Percentiles rank a stretch among this genome's conserved stretches.
Evolutionary conservation across 352 stramenopile genomes (phyloP).

Genomic region (Globisporangium mamillatum): DNA sequence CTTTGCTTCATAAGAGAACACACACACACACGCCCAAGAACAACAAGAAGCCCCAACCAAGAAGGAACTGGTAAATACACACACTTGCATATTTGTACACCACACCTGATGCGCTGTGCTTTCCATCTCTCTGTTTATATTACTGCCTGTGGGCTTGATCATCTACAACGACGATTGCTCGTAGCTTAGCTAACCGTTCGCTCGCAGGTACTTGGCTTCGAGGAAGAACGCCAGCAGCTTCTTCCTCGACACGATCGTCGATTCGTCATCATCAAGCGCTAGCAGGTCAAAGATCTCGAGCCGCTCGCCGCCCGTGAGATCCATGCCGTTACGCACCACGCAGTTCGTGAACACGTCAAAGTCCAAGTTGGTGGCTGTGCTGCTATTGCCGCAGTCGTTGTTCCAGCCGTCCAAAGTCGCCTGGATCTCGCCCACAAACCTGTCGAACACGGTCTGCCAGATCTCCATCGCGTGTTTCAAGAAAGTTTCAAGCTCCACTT

Average conservation of each 20-base stretch:
- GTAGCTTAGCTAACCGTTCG: background rate
- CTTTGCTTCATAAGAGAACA: background rate
- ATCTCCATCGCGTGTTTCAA: slow-evolving; percentile 34
- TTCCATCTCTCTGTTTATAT: too few relatives aligned
- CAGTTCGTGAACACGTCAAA: slow-evolving; percentile 38
- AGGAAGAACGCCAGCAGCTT: slow-evolving; percentile 27
- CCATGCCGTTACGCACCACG: slow-evolving; percentile 31
- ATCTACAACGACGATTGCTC: too few relatives aligned
- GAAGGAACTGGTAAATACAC: background rate
- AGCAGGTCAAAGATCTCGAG: slow-evolving; percentile 60
- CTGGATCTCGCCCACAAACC: slow-evolving; percentile 23
- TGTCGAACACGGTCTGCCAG: slow-evolving; percentile 44
- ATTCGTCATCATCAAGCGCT: slow-evolving; percentile 33
- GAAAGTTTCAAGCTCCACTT: slow-evolving; percentile 43
- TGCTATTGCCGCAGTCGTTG: background rate
- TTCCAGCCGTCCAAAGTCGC: slow-evolving; percentile 19
- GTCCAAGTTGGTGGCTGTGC: slow-evolving; percentile 22
- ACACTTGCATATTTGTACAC: slow-evolving; percentile 1
- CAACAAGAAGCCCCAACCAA: background rate
- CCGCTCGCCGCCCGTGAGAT: slow-evolving; percentile 52
- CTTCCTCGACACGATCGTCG: slow-evolving; percentile 22
- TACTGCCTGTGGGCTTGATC: too few relatives aligned
- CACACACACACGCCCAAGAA: background rate
- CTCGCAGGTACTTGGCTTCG: slow-evolving; percentile 26
- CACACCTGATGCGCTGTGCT: background rate